Evolutionary conservation across 148 eudicot genomes (phyloP), one percentile per base, ranked within the genome.

Genomic region (Camellia japonica): DNA sequence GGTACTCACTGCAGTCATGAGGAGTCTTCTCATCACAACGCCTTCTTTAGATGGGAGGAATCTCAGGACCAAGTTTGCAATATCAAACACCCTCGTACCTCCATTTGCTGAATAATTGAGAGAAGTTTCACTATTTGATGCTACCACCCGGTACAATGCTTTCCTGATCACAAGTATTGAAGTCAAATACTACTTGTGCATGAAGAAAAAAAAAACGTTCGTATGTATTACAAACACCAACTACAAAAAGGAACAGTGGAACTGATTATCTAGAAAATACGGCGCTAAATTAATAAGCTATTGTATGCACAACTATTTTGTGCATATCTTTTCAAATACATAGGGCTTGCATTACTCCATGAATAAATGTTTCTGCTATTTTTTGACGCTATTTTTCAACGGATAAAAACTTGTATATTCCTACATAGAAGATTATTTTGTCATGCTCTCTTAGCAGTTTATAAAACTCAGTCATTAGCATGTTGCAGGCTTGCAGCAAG

Each of bases 1-100:
- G 81, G 77, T 52, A 90, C 98, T 93, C 81, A 95, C 99, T 3
- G 97, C 97, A 80, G 95, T 86, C 90, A 96, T 88, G 79, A 96
- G 71, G 65, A 96, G 93, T 84, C 94, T 88, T 89, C 99, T 89
- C 78, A 93, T 80, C 75, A 91, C 99, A 65, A 71, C 82, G 72
- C 99, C 99, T 70, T 96, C 93, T 79, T 90, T 90, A 59, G 97
- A 89, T 30, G 89, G 90, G 68, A 96, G 82, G 81, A 92, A 80
- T 85, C 85, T 87, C 81, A 93, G 80, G 74, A 91, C 92, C 81
- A 92, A 89, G 79, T 85, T 86, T 63, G 95, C 84, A 55, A 85
- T 82, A 82, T 90, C 85, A 67, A 87, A 87, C 65, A 77, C 85
- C 38, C 82, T 81, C 71, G 82, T 79, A 73, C 76, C 73, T 71